Percentiles rank a stretch among this genome's conserved stretches.
These are phyloP conservation scores for Limonium bicolor DNA, from an alignment of 148 eudicot genomes.

Conservation along the genomic window DNA sequence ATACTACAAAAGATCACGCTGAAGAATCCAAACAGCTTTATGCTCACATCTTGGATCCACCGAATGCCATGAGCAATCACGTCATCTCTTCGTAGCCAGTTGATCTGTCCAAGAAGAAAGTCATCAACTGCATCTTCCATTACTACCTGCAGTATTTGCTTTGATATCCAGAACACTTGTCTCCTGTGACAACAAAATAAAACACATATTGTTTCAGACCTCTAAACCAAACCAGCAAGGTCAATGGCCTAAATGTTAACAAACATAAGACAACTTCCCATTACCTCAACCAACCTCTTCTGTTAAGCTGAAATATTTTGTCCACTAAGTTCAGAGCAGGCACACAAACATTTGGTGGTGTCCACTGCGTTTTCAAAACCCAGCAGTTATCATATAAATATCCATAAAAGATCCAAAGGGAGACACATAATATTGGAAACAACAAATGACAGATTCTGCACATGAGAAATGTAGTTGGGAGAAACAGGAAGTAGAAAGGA, in stretches of 20 bases:
- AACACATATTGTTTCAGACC: background rate
- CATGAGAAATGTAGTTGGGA: too few relatives aligned
- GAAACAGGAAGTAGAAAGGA: too few relatives aligned
- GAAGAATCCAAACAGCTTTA: conserved; percentile 1
- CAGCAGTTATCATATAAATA: too few relatives aligned
- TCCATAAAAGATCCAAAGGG: too few relatives aligned
- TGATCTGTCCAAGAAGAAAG: conserved; percentile 82
- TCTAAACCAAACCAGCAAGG: background rate
- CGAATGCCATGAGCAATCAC: conserved; percentile 66
- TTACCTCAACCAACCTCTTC: conserved; percentile 99
- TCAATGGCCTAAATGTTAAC: too few relatives aligned
- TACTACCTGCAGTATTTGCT: conserved; percentile 84
- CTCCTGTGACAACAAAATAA: conserved; percentile 39
- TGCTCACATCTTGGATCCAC: conserved; percentile 86
- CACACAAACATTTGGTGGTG: conserved; percentile 82
- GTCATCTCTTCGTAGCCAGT: conserved; percentile 80
- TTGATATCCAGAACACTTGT: conserved; percentile 98
- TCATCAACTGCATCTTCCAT: conserved; percentile 99
- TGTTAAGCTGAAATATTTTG: conserved; percentile 84
- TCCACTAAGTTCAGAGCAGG: conserved; percentile 90
- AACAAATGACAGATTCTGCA: too few relatives aligned
- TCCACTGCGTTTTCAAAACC: conserved; percentile 60
- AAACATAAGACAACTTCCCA: too few relatives aligned
- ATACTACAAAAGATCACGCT: too few relatives aligned
- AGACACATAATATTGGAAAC: too few relatives aligned